phyloP scores from a whole-genome alignment of 148 eudicot genomes.

The Arctostaphylos glauca region DNA sequence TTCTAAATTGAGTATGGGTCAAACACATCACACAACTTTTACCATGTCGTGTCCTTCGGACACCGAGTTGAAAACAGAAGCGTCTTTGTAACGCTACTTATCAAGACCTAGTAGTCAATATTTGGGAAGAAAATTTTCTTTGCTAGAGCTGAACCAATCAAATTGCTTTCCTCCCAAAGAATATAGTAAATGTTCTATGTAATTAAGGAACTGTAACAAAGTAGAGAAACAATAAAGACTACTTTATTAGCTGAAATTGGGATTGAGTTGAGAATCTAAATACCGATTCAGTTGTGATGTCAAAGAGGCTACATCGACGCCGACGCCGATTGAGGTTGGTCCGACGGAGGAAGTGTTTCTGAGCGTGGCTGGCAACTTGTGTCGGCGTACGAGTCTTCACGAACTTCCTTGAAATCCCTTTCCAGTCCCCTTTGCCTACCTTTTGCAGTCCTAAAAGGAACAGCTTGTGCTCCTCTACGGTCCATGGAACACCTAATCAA shows the following conservation, averaged over 20 bases:
- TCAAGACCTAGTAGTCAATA: neutral
- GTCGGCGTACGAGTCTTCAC: conserved; percentile 76
- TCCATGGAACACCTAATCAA: conserved; percentile 61
- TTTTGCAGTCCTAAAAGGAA: conserved; percentile 59
- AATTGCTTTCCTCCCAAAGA: neutral
- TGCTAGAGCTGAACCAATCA: neutral
- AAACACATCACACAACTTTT: neutral
- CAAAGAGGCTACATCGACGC: conserved; percentile 69
- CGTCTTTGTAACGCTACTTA: neutral
- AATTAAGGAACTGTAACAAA: neutral
- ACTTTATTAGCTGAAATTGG: neutral
- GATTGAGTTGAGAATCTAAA: neutral
- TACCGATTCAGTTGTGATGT: conserved; percentile 71
- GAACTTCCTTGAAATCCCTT: conserved; percentile 65
- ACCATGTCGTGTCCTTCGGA: neutral
- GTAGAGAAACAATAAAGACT: neutral
- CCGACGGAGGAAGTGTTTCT: conserved; percentile 62
- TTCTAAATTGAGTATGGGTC: neutral
- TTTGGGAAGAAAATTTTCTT: neutral
- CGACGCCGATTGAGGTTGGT: conserved; percentile 65
- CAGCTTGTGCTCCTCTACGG: conserved; percentile 70
- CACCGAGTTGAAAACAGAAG: neutral
- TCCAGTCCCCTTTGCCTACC: conserved; percentile 73
- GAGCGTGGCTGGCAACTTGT: conserved; percentile 78
- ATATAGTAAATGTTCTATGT: neutral